phyloP scores from a whole-genome alignment of 768 basidiomycete genomes.

The Dentipellis sp. region DNA sequence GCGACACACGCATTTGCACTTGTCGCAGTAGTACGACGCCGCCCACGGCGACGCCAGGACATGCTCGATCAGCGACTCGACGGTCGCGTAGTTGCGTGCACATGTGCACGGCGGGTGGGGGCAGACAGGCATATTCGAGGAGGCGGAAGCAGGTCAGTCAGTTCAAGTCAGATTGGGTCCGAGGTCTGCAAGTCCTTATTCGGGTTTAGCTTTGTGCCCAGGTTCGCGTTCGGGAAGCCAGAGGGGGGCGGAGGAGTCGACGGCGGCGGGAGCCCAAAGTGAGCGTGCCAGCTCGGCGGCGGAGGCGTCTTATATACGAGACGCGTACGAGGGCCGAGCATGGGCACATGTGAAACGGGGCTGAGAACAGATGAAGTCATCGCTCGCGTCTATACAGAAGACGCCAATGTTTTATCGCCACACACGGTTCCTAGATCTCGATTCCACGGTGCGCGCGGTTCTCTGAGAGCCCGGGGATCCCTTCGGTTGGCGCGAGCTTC shows the following conservation, averaged over 20 bases:
- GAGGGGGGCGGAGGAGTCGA: too few relatives aligned
- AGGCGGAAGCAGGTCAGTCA: not conserved
- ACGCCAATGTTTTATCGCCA: too few relatives aligned
- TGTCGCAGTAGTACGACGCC: slow-evolving; percentile 7
- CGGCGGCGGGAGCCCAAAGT: too few relatives aligned
- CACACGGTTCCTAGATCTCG: not conserved
- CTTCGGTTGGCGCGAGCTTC: not conserved
- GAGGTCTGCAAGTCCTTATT: not conserved
- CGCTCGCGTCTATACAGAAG: not conserved
- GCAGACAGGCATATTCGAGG: slow-evolving; percentile 8
- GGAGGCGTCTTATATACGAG: not conserved
- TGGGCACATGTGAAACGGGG: not conserved
- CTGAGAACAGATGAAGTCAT: not conserved
- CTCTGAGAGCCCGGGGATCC: not conserved
- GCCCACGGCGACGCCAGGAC: slow-evolving; percentile 11
- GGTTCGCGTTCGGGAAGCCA: not conserved
- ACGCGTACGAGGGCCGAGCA: not conserved
- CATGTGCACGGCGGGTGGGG: slow-evolving; percentile 12
- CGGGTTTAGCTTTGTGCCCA: too few relatives aligned
- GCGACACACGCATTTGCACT: slow-evolving; percentile 12
- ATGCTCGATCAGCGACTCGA: slow-evolving; percentile 6
- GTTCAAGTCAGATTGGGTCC: not conserved
- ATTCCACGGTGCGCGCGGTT: not conserved
- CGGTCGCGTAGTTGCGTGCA: slow-evolving; percentile 5
- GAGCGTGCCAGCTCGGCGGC: not conserved